A percentile compares a stretch with the other conserved stretches of the same genome.
These are phyloP conservation scores for Isoetes taiwanensis DNA, from an alignment of 75 land plant species.

Conservation along the genomic window DNA sequence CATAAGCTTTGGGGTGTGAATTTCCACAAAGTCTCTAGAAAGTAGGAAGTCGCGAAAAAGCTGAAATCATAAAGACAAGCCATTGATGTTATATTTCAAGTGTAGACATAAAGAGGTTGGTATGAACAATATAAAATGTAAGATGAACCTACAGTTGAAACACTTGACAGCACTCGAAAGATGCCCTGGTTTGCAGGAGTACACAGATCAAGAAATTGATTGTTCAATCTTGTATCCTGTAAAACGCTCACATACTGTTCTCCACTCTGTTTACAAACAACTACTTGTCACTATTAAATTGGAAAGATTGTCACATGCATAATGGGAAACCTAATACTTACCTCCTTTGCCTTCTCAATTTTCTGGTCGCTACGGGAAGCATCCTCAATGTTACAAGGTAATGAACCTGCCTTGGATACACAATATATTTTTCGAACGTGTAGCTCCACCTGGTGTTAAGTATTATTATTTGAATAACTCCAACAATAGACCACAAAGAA, in stretches of 20 bases:
- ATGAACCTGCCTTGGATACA: constrained; percentile 41
- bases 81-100: too few species aligned
- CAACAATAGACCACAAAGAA: too few species aligned
- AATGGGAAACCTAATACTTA: too few species aligned
- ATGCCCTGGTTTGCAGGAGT: constrained; percentile 89
- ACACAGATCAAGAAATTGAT: constrained; percentile 65
- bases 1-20: constrained; percentile 73
- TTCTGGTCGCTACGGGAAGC: constrained; percentile 82
- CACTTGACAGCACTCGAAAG: constrained; percentile 56
- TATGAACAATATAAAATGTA: too few species aligned
- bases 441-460: constrained; percentile 64
- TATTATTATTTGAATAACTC: background rate
- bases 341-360: constrained; percentile 56
- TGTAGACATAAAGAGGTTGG: too few species aligned
- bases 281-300: too few species aligned
- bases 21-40: constrained; percentile 43
- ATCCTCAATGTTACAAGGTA: constrained; percentile 81
- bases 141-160: constrained; percentile 34
- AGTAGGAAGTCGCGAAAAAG: constrained; percentile 52
- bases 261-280: constrained; percentile 66
- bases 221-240: constrained; percentile 76
- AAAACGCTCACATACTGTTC: constrained; percentile 61
- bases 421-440: constrained; percentile 58
- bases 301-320: too few species aligned
- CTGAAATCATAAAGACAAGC: too few species aligned